Conservation (phyloP, 75 land plant species). For the Pinus albicaulis region DNA sequence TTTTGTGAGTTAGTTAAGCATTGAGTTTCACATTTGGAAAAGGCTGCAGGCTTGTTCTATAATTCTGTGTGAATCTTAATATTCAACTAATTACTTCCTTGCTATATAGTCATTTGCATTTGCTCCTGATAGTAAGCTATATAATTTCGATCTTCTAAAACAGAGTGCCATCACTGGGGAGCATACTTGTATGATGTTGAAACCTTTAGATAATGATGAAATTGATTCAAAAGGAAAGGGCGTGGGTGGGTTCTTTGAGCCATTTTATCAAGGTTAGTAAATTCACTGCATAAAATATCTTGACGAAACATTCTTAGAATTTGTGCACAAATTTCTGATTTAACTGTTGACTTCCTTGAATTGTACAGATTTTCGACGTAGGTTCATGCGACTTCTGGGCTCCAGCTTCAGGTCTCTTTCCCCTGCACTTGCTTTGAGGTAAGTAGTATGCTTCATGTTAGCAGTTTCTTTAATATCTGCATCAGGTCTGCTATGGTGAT, state of each 20-base stretch:
- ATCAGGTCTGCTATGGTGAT: not conserved
- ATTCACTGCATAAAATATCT: not conserved
- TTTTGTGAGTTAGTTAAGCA: not conserved
- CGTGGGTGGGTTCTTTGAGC: slow-evolving; percentile 65
- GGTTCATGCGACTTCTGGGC: slow-evolving; percentile 59
- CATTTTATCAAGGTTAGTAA: slow-evolving; percentile 71
- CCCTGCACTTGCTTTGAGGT: slow-evolving; percentile 94
- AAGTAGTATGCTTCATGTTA: not conserved
- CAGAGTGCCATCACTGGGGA: slow-evolving; percentile 97
- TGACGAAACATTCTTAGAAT: not conserved
- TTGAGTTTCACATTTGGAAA: not conserved
- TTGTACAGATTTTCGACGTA: slow-evolving; percentile 73
- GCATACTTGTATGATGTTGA: slow-evolving; percentile 88
- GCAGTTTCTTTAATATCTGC: not conserved
- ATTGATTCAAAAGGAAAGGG: slow-evolving; percentile 45
- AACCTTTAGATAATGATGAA: slow-evolving; percentile 84
- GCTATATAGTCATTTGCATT: not conserved
- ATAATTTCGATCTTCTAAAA: not conserved
- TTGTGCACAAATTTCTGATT: not conserved
- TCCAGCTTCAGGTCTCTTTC: slow-evolving; percentile 57
- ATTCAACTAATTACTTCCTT: not conserved
- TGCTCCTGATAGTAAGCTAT: not conserved
- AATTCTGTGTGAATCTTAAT: not conserved
- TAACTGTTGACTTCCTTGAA: not conserved
- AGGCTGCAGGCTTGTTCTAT: not conserved